Conservation (phyloP, 768 basidiomycete genomes). For the Amanita fuliginea region DNA sequence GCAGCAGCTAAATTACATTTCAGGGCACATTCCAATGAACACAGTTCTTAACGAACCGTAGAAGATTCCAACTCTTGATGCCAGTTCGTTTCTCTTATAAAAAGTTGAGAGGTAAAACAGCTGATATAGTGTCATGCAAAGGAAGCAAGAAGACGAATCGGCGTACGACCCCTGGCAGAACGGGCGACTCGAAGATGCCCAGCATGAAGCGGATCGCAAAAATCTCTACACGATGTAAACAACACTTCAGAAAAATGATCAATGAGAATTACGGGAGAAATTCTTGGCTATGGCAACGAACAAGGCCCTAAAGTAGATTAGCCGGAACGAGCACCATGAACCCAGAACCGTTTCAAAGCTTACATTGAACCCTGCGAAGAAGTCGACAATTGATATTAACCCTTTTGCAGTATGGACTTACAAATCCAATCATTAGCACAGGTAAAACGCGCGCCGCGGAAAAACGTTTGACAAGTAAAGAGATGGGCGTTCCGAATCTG, state of each 20-base stretch:
- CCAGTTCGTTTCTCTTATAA: constrained; percentile 39
- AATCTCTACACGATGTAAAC: constrained; percentile 19
- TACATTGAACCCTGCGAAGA: constrained; percentile 29
- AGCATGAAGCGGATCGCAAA: constrained; percentile 38
- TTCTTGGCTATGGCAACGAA: constrained; percentile 33
- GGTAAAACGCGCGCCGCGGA: constrained; percentile 36
- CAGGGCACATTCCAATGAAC: neutral
- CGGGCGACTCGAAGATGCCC: constrained; percentile 39
- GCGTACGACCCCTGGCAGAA: constrained; percentile 31
- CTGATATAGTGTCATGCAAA: neutral
- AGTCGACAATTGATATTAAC: neutral
- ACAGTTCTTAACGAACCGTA: constrained; percentile 22
- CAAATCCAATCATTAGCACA: constrained; percentile 40
- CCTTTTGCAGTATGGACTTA: constrained; percentile 12
- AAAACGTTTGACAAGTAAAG: constrained; percentile 35
- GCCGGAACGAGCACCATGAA: no score
- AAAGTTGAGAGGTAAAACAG: constrained; percentile 43
- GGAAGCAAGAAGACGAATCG: neutral
- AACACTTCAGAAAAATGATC: neutral
- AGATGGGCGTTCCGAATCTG: constrained; percentile 39
- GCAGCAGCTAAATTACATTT: constrained; percentile 21
- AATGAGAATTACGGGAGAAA: constrained; percentile 26
- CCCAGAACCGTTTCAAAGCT: constrained; percentile 2
- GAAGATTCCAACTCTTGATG: constrained; percentile 37
- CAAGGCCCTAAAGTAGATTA: constrained; percentile 23